These are phyloP conservation scores for Neurospora africana DNA, from an alignment of 495 filamentous ascomycete species.

Conservation along the genomic window DNA sequence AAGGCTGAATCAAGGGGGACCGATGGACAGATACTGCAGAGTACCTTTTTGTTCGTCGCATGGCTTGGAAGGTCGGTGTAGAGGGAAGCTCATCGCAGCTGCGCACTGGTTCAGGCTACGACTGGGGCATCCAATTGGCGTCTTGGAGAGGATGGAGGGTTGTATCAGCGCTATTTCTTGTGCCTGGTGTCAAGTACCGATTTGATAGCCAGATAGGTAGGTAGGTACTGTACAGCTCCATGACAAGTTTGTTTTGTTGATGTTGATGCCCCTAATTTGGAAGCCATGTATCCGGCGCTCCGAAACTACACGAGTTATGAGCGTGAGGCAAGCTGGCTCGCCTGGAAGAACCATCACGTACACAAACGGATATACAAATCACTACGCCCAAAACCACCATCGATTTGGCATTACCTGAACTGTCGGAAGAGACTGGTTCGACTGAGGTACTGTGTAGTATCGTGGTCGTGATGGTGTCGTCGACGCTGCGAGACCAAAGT, in stretches of 20 bases:
- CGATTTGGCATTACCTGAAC: background rate
- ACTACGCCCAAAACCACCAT: background rate
- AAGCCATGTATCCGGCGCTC: background rate
- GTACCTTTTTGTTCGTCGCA: background rate
- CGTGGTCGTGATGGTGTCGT: background rate
- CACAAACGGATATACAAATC: background rate
- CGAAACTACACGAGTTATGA: background rate
- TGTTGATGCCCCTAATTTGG: background rate
- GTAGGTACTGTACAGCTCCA: background rate
- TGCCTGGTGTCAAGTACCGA: background rate
- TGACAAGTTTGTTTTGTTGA: background rate
- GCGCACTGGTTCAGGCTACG: conserved; percentile 9
- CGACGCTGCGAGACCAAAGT: background rate
- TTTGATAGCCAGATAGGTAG: background rate
- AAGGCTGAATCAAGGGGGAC: conserved; percentile 7
- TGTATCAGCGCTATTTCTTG: background rate
- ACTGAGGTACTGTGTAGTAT: background rate
- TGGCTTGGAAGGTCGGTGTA: conserved; percentile 3
- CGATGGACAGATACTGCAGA: background rate
- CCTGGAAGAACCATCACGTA: background rate
- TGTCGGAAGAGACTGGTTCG: background rate
- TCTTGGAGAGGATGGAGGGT: background rate
- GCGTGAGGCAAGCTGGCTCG: background rate
- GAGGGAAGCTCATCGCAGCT: conserved; percentile 15
- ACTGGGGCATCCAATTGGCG: conserved; percentile 9